Evolutionary conservation across 2,329 filamentous ascomycete genomes (phyloP).

Genomic region (Elsinoe perseae): DNA sequence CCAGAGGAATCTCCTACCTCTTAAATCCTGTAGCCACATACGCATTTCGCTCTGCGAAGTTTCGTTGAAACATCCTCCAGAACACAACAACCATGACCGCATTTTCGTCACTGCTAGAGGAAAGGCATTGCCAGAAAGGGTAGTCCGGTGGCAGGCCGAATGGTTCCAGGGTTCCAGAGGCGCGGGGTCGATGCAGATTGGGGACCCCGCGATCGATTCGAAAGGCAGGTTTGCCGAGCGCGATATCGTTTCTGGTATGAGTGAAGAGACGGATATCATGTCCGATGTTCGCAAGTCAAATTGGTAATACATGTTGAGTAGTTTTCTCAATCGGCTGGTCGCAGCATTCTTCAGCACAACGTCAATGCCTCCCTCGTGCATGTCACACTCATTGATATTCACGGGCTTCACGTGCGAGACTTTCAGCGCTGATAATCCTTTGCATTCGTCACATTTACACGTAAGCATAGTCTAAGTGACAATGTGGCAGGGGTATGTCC

Average conservation of each 20-base stretch:
- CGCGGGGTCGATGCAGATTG: neutral
- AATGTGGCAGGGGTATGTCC: neutral
- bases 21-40: constrained; percentile 2
- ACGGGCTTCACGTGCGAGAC: neutral
- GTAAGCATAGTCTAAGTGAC: neutral
- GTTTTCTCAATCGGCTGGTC: neutral
- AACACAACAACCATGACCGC: constrained; percentile 2
- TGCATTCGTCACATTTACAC: constrained; percentile 10
- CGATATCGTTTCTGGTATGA: neutral
- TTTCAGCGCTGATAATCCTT: neutral
- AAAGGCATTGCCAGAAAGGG: neutral
- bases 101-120: constrained; percentile 1
- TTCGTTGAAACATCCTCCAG: constrained; percentile 1
- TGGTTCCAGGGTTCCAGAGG: neutral
- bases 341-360: neutral
- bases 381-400: too few relatives aligned
- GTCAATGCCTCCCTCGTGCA: too few relatives aligned
- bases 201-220: neutral
- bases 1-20: neutral
- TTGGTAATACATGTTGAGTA: neutral
- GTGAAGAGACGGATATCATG: neutral
- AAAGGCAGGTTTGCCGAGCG: constrained; percentile 5
- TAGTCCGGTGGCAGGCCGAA: neutral
- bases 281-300: neutral
- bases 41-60: neutral